phyloP scores from a whole-genome alignment of 106 monocot genomes.

The Dactylorhiza incarnata region DNA sequence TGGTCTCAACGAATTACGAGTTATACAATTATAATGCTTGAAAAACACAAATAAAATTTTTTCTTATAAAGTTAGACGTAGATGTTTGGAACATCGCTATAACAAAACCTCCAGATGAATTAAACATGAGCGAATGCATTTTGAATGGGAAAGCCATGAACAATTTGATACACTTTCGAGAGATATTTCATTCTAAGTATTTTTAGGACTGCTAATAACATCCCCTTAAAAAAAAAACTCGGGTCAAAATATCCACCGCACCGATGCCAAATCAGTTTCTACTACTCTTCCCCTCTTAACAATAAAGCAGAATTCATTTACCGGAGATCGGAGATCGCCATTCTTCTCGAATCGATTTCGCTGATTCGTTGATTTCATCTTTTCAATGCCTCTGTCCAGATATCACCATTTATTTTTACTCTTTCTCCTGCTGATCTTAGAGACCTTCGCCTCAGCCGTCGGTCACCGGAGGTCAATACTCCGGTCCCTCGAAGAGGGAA shows the following conservation, averaged over 20 bases:
- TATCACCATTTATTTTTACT: background rate
- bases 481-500: constrained; percentile 22
- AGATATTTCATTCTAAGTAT: too few relatives aligned
- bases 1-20: too few relatives aligned
- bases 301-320: background rate
- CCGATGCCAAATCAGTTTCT: background rate
- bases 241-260: background rate
- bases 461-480: constrained; percentile 16
- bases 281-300: background rate
- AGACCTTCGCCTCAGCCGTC: background rate
- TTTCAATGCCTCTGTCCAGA: constrained; percentile 1
- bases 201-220: too few relatives aligned
- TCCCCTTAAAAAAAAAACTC: too few relatives aligned
- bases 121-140: too few relatives aligned
- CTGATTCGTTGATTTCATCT: background rate
- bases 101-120: too few relatives aligned
- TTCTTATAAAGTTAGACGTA: too few relatives aligned
- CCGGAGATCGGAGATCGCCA: background rate
- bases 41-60: too few relatives aligned
- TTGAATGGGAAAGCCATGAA: too few relatives aligned
- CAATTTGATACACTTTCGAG: too few relatives aligned
- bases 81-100: too few relatives aligned
- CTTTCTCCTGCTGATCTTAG: constrained; percentile 11
- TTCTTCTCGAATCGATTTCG: background rate
- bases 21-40: too few relatives aligned